These are phyloP conservation scores for Rosa multiflora DNA, from an alignment of 306 rosid genomes.

Conservation along the genomic window DNA sequence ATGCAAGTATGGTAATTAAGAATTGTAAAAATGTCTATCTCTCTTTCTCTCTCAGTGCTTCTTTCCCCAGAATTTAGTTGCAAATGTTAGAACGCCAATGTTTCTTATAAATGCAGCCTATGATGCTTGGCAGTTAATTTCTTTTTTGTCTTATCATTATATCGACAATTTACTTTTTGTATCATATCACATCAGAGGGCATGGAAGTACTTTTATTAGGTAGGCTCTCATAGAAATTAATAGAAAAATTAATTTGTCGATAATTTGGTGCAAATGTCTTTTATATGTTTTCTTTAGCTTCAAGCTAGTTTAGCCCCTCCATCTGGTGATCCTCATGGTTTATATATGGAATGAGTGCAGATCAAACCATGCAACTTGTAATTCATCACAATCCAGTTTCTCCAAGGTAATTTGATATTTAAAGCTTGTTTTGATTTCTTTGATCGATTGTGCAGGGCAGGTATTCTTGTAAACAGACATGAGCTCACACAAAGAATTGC, in stretches of 20 bases:
- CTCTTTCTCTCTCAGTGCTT: constrained; percentile 57
- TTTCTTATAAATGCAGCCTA: constrained; percentile 91
- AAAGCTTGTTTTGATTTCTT: constrained; percentile 2
- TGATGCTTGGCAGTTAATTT: constrained; percentile 95
- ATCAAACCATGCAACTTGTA: constrained; percentile 59
- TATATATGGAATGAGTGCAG: constrained; percentile 74
- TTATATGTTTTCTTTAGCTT: constrained; percentile 47
- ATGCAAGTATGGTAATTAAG: constrained; percentile 2
- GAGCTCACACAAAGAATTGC: constrained; percentile 4
- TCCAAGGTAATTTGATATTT: constrained; percentile 54
- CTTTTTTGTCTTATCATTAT: not conserved
- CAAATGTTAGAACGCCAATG: constrained; percentile 67
- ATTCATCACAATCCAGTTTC: constrained; percentile 75
- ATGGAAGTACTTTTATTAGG: not conserved
- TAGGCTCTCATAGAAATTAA: too few species aligned
- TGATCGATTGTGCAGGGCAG: not conserved
- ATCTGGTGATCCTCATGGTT: constrained; percentile 79
- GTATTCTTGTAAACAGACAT: constrained; percentile 6
- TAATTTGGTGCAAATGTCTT: constrained; percentile 17
- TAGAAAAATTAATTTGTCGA: too few species aligned
- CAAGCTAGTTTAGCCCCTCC: constrained; percentile 73
- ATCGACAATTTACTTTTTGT: constrained; percentile 3
- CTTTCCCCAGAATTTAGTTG: constrained; percentile 74
- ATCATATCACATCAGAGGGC: not conserved
- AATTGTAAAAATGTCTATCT: constrained; percentile 3